Evolutionary conservation across 1,139 yeast species (phyloP).

Genomic region (Pichia sp.): DNA sequence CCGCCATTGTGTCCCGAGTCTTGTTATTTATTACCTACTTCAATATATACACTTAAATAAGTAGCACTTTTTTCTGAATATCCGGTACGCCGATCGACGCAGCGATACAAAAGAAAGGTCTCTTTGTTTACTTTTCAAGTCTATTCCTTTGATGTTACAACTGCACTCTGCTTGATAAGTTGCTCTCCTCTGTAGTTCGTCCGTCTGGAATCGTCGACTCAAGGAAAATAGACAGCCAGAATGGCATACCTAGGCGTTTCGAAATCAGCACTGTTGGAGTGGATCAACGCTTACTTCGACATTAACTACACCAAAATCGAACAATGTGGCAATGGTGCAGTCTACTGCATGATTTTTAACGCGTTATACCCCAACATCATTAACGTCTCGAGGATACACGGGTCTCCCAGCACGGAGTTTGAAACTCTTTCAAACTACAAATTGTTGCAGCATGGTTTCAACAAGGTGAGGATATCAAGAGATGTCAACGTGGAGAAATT

Average conservation of each 20-base stretch:
- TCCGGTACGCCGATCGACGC: background rate
- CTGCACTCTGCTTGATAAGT: too few species aligned
- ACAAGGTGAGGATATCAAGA: conserved; percentile 65
- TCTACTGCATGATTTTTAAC: conserved; percentile 88
- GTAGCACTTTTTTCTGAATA: background rate
- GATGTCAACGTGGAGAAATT: conserved; percentile 76
- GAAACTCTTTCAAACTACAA: conserved; percentile 80
- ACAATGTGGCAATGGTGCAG: conserved; percentile 94
- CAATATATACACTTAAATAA: background rate
- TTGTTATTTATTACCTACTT: background rate
- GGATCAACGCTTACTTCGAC: conserved; percentile 74
- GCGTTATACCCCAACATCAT: conserved; percentile 68
- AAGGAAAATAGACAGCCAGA: too few species aligned
- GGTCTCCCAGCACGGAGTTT: conserved; percentile 63
- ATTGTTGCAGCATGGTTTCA: conserved; percentile 73
- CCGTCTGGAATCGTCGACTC: too few species aligned
- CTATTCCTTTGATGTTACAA: too few species aligned
- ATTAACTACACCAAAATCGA: conserved; percentile 74
- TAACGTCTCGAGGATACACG: conserved; percentile 75
- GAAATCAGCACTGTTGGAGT: conserved; percentile 74
- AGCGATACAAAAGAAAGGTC: background rate
- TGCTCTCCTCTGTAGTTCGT: too few species aligned
- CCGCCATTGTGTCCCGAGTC: background rate
- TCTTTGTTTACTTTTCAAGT: too few species aligned
- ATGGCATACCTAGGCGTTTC: conserved; percentile 34